A percentile compares a stretch with the other conserved stretches of the same genome.
Conservation (phyloP, 75 land plant species). For the Chamaecyparis obtusa region DNA sequence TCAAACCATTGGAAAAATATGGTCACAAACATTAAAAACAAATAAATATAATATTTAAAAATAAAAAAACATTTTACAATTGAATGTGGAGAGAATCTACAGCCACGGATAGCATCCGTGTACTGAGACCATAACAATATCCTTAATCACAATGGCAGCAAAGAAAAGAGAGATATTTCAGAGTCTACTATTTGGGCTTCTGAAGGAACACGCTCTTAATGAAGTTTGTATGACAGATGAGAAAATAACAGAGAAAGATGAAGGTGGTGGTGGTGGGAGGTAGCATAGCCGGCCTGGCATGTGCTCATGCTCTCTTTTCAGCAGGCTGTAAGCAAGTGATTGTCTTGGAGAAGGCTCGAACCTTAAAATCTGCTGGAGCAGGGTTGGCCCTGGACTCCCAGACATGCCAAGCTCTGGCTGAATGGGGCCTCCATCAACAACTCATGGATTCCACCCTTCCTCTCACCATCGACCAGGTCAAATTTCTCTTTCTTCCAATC, state of each 20-base stretch:
- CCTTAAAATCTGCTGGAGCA: constrained; percentile 63
- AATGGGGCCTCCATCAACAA: constrained; percentile 47
- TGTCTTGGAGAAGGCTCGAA: constrained; percentile 60
- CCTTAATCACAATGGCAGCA: too few relatives aligned
- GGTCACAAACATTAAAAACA: too few relatives aligned
- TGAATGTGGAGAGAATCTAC: too few relatives aligned
- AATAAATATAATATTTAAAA: too few relatives aligned
- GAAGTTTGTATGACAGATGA: not conserved
- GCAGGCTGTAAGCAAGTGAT: constrained; percentile 45
- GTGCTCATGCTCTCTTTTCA: constrained; percentile 66
- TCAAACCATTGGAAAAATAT: too few relatives aligned
- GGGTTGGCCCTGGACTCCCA: constrained; percentile 69
- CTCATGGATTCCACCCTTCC: constrained; percentile 46
- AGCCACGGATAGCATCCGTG: too few relatives aligned
- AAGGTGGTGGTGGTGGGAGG: constrained; percentile 80
- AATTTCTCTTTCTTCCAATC: not conserved
- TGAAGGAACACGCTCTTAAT: too few relatives aligned
- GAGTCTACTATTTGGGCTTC: too few relatives aligned
- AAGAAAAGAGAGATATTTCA: too few relatives aligned
- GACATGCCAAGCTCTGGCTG: constrained; percentile 26
- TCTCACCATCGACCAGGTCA: constrained; percentile 32
- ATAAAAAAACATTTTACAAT: too few relatives aligned
- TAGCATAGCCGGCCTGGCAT: constrained; percentile 69
- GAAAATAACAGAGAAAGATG: constrained; percentile 13
- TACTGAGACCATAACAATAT: too few relatives aligned